Evolutionary conservation across 768 basidiomycete genomes (phyloP), one percentile per base, ranked within the genome.

Genomic region (Sporobolomyces phaffii): DNA sequence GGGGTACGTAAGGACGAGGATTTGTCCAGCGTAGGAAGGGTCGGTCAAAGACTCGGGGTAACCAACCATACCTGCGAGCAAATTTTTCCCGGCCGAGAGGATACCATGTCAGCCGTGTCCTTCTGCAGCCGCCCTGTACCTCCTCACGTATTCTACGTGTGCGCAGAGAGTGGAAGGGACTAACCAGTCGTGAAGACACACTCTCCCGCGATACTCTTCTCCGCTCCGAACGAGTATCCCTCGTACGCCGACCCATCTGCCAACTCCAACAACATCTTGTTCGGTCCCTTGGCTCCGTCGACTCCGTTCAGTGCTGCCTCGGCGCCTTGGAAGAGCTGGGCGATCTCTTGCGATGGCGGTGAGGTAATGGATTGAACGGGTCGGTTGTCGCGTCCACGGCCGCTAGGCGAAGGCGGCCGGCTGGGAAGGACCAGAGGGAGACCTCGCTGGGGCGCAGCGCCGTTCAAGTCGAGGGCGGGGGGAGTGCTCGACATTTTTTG

Each of bases 131-230:
- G 33, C 14, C 34, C 36, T 34, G 6, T 34, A 33, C 31, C 7
- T 33, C 13, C 28, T 15, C 33, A 11, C n/a, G 17, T 20, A 8
- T 22, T 11, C 50, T 34, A 18, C 17, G 13, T 50, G 24, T 26
- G n/a, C 14, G 26, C 5, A 34, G 45, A 36, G 44, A 53, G 62
- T 24, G 28, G 34, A 17, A 43, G 40, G n/a, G 31, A 73, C 87
- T 77, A 75, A 93, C 96, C 96, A 44, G 96, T 99, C 81, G 97
- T 94, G 81, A 99, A 99, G 76, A 99, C 96, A 78, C 96, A 98
- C 84, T 99, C 96, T 74, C 96, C 96, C 22, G 94, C 84, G 36
- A 94, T 83, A 76, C 90, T 92, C 79, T 91, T 93, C 50, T 90
- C 84, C 6, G 91, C 91, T 75, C 96, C 96, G 76, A 99, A 98